phyloP scores from a whole-genome alignment of 1,284 basidiomycete species.

The Rhodotorula sp. region DNA sequence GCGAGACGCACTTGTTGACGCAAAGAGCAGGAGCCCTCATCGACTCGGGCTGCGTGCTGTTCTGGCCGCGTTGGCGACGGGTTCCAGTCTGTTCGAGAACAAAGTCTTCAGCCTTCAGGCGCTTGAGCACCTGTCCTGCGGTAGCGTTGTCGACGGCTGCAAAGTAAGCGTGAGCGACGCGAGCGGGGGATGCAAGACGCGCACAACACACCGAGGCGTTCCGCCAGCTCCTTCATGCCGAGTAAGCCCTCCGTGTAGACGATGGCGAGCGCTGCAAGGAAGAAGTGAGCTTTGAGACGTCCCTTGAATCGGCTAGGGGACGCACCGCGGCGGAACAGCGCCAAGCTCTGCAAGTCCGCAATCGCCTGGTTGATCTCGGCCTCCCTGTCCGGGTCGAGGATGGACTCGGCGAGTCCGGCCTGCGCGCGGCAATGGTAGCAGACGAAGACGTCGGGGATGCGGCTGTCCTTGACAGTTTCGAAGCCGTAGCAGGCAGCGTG shows the following conservation, averaged over 20 bases:
- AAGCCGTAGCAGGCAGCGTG: constrained; percentile 34
- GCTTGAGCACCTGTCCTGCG: constrained; percentile 26
- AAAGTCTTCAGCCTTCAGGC: constrained; percentile 25
- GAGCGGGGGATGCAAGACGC: background rate
- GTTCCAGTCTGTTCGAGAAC: constrained; percentile 12
- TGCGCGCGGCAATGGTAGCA: constrained; percentile 27
- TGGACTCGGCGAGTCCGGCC: constrained; percentile 7
- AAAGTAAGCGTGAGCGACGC: background rate
- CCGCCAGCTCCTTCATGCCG: constrained; percentile 9
- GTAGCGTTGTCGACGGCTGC: constrained; percentile 22
- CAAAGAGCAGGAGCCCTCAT: background rate
- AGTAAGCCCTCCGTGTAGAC: constrained; percentile 23
- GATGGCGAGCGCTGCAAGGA: constrained; percentile 9
- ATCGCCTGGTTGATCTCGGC: constrained; percentile 26
- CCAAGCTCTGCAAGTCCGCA: constrained; percentile 18
- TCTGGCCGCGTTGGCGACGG: background rate
- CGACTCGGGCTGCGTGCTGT: background rate
- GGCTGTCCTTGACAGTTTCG: background rate
- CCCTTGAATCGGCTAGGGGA: rapidly evolving
- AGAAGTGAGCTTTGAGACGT: too few species aligned
- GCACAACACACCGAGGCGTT: constrained; percentile 13
- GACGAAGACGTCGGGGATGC: constrained; percentile 27
- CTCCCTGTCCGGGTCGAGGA: constrained; percentile 4
- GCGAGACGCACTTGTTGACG: constrained; percentile 23
- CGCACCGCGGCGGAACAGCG: constrained; percentile 32